Evolutionary conservation across 371 early-diverging fungal species (phyloP).

Genomic region (Nematocida major): DNA sequence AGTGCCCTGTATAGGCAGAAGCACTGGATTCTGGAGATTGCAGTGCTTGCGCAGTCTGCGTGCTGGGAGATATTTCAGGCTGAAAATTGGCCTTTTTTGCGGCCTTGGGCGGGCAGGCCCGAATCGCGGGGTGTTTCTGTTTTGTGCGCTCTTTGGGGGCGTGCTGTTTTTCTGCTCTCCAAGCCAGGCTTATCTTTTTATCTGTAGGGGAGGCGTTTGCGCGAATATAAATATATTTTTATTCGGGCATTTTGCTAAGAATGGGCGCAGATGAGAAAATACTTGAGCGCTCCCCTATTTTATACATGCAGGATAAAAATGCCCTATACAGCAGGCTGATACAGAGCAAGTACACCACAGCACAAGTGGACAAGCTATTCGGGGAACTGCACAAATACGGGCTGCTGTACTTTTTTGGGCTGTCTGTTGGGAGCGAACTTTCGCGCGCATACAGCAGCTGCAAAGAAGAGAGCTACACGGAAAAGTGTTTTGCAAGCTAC

Average conservation of each 20-base stretch:
- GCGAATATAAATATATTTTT: conserved; percentile 10
- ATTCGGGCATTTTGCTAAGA: neutral
- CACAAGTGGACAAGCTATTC: neutral
- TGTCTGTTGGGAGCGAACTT: neutral
- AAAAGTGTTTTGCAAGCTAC: conserved; percentile 8
- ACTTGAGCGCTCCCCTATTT: neutral
- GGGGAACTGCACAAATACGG: neutral
- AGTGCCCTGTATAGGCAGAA: too few species aligned
- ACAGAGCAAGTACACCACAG: neutral
- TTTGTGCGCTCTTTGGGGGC: too few species aligned
- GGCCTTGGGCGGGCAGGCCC: too few species aligned
- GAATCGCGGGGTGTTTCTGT: too few species aligned
- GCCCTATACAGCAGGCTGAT: neutral
- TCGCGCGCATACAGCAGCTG: neutral
- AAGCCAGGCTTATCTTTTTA: too few species aligned
- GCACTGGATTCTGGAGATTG: too few species aligned
- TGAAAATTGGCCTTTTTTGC: too few species aligned
- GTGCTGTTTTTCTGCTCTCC: too few species aligned
- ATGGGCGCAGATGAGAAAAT: neutral
- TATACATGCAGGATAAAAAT: neutral
- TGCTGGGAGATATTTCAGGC: too few species aligned
- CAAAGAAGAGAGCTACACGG: neutral
- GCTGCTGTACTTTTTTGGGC: neutral
- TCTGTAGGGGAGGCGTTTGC: too few species aligned
- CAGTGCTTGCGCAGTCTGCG: too few species aligned